These are phyloP conservation scores for Telfairia occidentalis DNA, from an alignment of 331 rosid genomes.

Conservation along the genomic window DNA sequence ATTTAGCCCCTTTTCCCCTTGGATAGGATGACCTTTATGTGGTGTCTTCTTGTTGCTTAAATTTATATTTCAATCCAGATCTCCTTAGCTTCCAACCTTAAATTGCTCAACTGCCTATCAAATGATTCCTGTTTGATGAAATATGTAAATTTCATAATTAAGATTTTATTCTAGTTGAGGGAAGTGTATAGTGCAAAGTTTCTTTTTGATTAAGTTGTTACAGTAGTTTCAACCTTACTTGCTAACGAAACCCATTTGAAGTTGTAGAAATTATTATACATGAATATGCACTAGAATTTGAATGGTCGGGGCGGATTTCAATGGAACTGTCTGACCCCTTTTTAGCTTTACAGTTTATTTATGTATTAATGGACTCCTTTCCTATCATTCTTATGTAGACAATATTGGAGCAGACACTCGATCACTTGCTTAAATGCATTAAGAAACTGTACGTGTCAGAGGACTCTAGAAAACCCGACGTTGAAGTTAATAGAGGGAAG, in stretches of 20 bases:
- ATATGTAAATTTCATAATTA: not conserved
- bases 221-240: not conserved
- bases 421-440: conserved; percentile 44
- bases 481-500: conserved; percentile 20
- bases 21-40: not conserved
- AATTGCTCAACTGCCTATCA: not conserved
- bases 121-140: not conserved
- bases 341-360: not conserved
- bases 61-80: not conserved
- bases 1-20: not conserved
- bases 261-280: not conserved
- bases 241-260: not conserved
- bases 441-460: conserved; percentile 41
- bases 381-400: conserved; percentile 25
- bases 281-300: not conserved
- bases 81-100: not conserved
- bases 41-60: not conserved
- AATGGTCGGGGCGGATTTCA: not conserved
- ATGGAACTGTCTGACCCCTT: not conserved
- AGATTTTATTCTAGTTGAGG: not conserved
- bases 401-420: conserved; percentile 43
- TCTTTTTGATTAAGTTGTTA: not conserved
- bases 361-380: not conserved
- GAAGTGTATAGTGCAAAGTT: not conserved
- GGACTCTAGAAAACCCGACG: conserved; percentile 20